These are phyloP conservation scores for Dactylellina leptospora DNA, from an alignment of 2,329 filamentous ascomycete genomes.

Conservation along the genomic window DNA sequence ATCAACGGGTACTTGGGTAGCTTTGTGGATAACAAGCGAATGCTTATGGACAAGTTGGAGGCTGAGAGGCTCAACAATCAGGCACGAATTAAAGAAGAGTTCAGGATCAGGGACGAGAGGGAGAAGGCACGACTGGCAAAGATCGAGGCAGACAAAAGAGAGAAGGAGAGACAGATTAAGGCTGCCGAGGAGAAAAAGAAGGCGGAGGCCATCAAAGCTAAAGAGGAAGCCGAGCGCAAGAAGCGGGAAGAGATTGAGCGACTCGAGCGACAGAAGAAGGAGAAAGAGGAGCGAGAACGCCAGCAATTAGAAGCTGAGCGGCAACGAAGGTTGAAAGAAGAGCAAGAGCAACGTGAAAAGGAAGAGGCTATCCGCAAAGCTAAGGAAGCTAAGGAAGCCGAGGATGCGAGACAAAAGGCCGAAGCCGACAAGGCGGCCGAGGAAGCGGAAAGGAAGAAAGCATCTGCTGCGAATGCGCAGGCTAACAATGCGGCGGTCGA, in stretches of 20 bases:
- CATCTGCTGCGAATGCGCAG: neutral
- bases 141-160: conserved; percentile 7
- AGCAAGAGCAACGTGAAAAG: neutral
- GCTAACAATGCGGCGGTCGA: conserved; percentile 4
- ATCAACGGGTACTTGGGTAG: neutral
- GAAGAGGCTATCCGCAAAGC: conserved; percentile 7
- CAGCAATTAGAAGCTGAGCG: neutral
- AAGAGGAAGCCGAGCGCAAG: conserved; percentile 14
- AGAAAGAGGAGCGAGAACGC: conserved; percentile 9
- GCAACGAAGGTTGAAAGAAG: neutral
- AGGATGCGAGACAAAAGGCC: neutral
- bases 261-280: conserved; percentile 1
- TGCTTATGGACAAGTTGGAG: neutral
- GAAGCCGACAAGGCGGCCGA: neutral
- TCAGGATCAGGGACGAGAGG: neutral
- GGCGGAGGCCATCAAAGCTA: conserved; percentile 1
- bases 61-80: neutral
- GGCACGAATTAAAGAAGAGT: conserved; percentile 8
- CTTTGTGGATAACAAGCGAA: neutral
- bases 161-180: conserved; percentile 2
- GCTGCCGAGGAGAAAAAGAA: conserved; percentile 16
- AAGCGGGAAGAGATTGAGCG: conserved; percentile 20
- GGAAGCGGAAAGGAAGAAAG: neutral
- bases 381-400: conserved; percentile 1
- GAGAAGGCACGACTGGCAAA: neutral